Conservation (phyloP, 192 early-diverging fungal species). For the Coemansia sp. region DNA sequence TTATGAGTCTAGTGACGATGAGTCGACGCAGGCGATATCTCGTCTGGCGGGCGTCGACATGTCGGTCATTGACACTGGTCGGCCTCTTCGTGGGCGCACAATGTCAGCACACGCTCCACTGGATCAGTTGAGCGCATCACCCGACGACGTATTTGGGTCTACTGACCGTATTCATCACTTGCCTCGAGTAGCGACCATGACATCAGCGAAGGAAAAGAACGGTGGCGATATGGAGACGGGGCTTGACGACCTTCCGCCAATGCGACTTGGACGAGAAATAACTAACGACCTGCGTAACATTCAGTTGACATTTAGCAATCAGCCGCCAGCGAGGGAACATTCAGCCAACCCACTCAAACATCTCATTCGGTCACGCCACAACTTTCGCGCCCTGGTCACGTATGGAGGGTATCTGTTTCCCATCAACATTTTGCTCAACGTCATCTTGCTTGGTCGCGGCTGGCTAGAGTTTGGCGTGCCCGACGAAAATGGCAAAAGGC, state of each 20-base stretch:
- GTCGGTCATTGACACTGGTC: slow-evolving; percentile 22
- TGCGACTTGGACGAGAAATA: slow-evolving; percentile 37
- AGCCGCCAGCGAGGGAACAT: slow-evolving; percentile 6
- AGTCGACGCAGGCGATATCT: slow-evolving; percentile 5
- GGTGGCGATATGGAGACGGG: slow-evolving; percentile 29
- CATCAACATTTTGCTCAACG: slow-evolving; percentile 55
- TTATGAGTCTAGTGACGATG: background rate
- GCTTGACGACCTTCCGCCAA: slow-evolving; percentile 42
- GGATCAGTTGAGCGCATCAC: slow-evolving; percentile 3
- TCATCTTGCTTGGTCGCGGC: slow-evolving; percentile 51
- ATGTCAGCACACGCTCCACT: slow-evolving; percentile 17
- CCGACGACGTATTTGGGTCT: background rate
- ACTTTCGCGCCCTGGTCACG: slow-evolving; percentile 54
- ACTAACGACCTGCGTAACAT: slow-evolving; percentile 54
- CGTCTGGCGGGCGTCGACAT: slow-evolving; percentile 13
- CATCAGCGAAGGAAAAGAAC: slow-evolving; percentile 29
- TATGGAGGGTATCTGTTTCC: slow-evolving; percentile 55
- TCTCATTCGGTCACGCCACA: slow-evolving; percentile 49
- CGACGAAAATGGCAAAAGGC: slow-evolving; percentile 11
- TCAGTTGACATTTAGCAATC: slow-evolving; percentile 44
- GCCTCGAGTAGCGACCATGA: slow-evolving; percentile 31
- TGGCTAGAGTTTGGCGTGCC: slow-evolving; percentile 39
- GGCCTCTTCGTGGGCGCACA: slow-evolving; percentile 39
- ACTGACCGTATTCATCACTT: slow-evolving; percentile 20
- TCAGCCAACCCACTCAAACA: slow-evolving; percentile 38